Percentiles rank a stretch among this genome's conserved stretches.
Conservation (phyloP, 2,329 filamentous ascomycete species). For the Aspergillus thermomutatus region DNA sequence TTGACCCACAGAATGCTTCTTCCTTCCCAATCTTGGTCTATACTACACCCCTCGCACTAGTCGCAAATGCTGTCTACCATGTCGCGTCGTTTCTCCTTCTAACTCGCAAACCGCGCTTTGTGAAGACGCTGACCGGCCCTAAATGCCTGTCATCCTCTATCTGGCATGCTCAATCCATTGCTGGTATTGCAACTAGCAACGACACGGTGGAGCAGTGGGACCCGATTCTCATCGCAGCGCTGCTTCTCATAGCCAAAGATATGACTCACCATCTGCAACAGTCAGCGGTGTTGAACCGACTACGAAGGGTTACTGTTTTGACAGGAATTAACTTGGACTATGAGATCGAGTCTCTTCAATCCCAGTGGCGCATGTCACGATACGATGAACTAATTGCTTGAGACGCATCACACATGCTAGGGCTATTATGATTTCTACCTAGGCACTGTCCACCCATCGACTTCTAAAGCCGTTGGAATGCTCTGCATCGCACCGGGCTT, state of each 20-base stretch:
- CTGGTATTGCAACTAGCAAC: constrained; percentile 22
- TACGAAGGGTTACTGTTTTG: constrained; percentile 12
- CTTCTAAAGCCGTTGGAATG: neutral
- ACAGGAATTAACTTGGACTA: constrained; percentile 20
- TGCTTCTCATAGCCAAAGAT: constrained; percentile 18
- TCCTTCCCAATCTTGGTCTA: constrained; percentile 25
- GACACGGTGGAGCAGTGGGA: constrained; percentile 24
- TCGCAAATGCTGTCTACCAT: constrained; percentile 24
- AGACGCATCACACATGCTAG: neutral
- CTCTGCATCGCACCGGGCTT: neutral
- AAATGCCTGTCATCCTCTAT: constrained; percentile 22
- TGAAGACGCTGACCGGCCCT: constrained; percentile 21
- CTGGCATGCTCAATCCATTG: constrained; percentile 25
- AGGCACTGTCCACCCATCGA: neutral
- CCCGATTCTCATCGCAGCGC: constrained; percentile 18
- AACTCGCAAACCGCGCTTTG: constrained; percentile 20
- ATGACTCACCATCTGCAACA: constrained; percentile 26
- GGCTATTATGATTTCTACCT: neutral
- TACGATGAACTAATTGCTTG: constrained; percentile 17
- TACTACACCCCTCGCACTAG: constrained; percentile 25
- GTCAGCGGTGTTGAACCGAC: constrained; percentile 10
- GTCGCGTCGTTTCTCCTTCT: constrained; percentile 20
- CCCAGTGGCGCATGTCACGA: constrained; percentile 18
- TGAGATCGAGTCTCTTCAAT: constrained; percentile 15
- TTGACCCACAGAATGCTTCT: constrained; percentile 19